Evolutionary conservation across 345 rosid species (phyloP).

Genomic region (Euphorbia tirucalli): DNA sequence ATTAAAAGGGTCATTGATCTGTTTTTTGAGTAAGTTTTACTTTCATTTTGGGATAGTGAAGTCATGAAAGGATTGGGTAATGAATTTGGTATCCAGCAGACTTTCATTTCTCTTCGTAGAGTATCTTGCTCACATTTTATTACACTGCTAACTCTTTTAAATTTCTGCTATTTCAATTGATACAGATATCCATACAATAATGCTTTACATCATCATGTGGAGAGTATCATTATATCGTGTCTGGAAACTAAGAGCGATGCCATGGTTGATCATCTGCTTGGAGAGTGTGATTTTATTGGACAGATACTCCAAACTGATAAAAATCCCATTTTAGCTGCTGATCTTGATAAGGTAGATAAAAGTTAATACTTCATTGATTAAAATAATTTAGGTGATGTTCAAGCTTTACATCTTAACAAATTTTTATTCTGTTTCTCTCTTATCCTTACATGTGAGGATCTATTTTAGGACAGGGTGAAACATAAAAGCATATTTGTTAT

Average conservation of each 20-base stretch:
- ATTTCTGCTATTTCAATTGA: conserved; percentile 23
- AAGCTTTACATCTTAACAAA: background rate
- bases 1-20: conserved; percentile 70
- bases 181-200: conserved; percentile 95
- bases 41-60: conserved; percentile 16
- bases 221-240: conserved; percentile 79
- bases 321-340: conserved; percentile 55
- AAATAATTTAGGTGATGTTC: background rate
- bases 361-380: background rate
- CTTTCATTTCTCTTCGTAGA: background rate
- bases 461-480: background rate
- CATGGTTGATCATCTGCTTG: conserved; percentile 70
- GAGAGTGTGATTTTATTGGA: conserved; percentile 73
- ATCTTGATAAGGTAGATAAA: conserved; percentile 43
- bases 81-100: background rate
- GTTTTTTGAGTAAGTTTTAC: conserved; percentile 70
- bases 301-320: conserved; percentile 74
- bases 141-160: background rate
- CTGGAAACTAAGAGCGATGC: conserved; percentile 66
- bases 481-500: background rate
- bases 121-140: conserved; percentile 4
- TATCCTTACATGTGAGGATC: background rate
- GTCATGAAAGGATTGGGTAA: background rate
- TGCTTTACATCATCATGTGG: conserved; percentile 94
- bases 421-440: background rate